These are phyloP conservation scores for Candida succiphila DNA, from an alignment of 805 yeast genomes.

Conservation along the genomic window DNA sequence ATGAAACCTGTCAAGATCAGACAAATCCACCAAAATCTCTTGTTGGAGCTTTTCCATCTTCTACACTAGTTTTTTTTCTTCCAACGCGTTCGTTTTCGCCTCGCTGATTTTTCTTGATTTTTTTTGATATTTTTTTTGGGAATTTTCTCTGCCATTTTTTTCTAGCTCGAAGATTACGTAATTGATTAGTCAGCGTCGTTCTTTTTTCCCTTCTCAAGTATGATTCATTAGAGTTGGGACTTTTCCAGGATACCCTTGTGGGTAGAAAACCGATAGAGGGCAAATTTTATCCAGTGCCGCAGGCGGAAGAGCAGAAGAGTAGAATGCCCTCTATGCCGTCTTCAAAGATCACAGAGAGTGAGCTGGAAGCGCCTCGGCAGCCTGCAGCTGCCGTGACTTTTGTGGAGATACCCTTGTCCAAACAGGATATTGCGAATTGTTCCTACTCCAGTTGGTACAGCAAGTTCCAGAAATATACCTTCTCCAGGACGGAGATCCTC, in stretches of 20 bases:
- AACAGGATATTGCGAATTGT: constrained; percentile 38
- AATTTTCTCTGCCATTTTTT: background rate
- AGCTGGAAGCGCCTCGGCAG: background rate
- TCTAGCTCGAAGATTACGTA: too few species aligned
- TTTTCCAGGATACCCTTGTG: too few species aligned
- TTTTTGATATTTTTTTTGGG: constrained; percentile 1
- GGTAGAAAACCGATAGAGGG: too few species aligned
- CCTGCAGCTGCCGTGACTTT: constrained; percentile 9
- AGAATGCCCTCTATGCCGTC: too few species aligned
- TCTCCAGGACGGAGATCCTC: constrained; percentile 42
- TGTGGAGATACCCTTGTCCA: constrained; percentile 17
- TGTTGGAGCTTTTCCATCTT: too few species aligned
- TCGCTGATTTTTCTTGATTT: background rate
- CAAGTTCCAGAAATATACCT: constrained; percentile 31
- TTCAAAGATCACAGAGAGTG: background rate
- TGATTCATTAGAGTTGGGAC: too few species aligned
- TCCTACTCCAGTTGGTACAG: constrained; percentile 53
- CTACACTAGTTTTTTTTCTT: background rate
- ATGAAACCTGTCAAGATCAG: too few species aligned
- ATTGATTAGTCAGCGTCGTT: too few species aligned
- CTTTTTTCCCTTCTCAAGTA: too few species aligned
- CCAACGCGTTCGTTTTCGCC: constrained; percentile 1
- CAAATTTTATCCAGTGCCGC: too few species aligned
- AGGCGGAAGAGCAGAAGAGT: too few species aligned
- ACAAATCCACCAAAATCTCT: too few species aligned